A percentile compares a stretch with the other conserved stretches of the same genome.
Conservation (phyloP, 108 stramenopile species). For the Cylindrotheca fusiformis region DNA sequence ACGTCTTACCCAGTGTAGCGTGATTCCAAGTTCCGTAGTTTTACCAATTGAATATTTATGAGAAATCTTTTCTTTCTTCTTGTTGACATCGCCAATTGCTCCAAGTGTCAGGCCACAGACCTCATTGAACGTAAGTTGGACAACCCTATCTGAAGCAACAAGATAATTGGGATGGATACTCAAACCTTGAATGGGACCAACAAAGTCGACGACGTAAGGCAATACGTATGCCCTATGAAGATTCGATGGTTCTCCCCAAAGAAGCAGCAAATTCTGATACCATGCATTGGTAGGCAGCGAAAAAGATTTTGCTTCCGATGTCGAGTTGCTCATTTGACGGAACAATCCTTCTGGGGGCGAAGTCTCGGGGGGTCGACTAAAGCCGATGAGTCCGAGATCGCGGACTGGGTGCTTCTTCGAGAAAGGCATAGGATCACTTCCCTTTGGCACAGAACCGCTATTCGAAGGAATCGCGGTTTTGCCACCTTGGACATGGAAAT, state of each 20-base stretch:
- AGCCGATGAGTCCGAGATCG: constrained; percentile 25
- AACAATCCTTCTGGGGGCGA: constrained; percentile 14
- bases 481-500: not conserved
- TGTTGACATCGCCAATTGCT: constrained; percentile 19
- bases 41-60: constrained; percentile 27
- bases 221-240: constrained; percentile 63
- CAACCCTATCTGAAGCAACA: constrained; percentile 38
- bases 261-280: constrained; percentile 74
- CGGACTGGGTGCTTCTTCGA: constrained; percentile 36
- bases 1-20: constrained; percentile 60
- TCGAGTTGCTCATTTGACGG: not conserved
- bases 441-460: not conserved
- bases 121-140: constrained; percentile 61
- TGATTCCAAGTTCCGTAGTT: constrained; percentile 60
- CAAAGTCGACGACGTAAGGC: constrained; percentile 73
- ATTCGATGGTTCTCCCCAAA: constrained; percentile 46
- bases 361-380: constrained; percentile 22
- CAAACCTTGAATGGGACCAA: constrained; percentile 72
- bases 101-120: constrained; percentile 72
- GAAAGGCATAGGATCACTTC: constrained; percentile 8
- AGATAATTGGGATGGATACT: constrained; percentile 56
- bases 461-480: not conserved
- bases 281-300: constrained; percentile 79
- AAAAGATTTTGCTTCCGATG: not conserved
- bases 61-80: constrained; percentile 8